Evolutionary conservation across 108 stramenopile genomes (phyloP).

Genomic region (Cyclotella sp.): DNA sequence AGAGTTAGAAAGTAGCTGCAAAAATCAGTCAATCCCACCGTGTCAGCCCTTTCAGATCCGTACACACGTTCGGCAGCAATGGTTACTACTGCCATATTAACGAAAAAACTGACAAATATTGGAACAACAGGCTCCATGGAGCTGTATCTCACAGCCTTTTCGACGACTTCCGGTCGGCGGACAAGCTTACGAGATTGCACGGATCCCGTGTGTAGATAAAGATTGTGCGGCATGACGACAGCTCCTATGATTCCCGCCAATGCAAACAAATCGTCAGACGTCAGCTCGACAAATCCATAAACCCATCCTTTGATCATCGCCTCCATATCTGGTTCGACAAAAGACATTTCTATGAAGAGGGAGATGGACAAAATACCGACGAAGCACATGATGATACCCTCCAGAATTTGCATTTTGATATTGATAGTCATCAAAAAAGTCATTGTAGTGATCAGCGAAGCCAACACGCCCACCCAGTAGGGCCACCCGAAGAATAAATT

Average conservation of each 20-base stretch:
- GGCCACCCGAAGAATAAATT: constrained; percentile 71
- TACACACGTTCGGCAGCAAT: constrained; percentile 87
- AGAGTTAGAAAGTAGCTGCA: neutral
- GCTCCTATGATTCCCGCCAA: constrained; percentile 79
- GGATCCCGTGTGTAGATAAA: constrained; percentile 86
- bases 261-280: constrained; percentile 58
- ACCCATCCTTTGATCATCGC: neutral
- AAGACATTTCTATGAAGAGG: neutral
- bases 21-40: neutral
- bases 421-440: neutral
- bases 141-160: constrained; percentile 76
- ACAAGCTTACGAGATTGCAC: constrained; percentile 61
- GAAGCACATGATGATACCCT: neutral
- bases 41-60: neutral
- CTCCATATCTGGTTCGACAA: neutral
- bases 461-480: constrained; percentile 65
- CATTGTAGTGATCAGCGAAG: neutral
- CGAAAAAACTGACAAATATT: constrained; percentile 78
- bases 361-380: neutral
- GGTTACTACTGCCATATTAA: constrained; percentile 85
- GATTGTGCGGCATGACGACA: constrained; percentile 91
- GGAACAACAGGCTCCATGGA: constrained; percentile 85
- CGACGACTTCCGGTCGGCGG: constrained; percentile 39
- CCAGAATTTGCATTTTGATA: neutral
- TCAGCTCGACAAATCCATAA: constrained; percentile 53